Evolutionary conservation across 1,139 yeast species (phyloP).

Genomic region (Martiniozyma asiatica): DNA sequence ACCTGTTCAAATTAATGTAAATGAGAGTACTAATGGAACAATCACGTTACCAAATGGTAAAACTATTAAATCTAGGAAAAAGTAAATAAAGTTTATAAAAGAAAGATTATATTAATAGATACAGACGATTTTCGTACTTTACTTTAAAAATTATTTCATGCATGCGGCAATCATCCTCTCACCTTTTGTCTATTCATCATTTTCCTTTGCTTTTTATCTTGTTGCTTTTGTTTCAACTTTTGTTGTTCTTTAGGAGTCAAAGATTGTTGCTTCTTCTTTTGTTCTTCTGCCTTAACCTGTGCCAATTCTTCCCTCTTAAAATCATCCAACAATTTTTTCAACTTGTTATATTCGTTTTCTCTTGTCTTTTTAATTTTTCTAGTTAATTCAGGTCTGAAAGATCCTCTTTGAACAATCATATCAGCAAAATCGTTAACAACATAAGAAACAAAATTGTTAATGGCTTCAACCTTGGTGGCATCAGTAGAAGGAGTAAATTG

Average conservation of each 20-base stretch:
- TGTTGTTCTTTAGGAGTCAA: slow-evolving; percentile 63
- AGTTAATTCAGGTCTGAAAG: slow-evolving; percentile 55
- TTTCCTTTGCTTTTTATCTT: slow-evolving; percentile 27
- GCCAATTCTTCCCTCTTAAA: slow-evolving; percentile 57
- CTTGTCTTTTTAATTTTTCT: slow-evolving; percentile 62
- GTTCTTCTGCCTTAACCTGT: slow-evolving; percentile 56
- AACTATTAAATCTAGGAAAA: too few species aligned
- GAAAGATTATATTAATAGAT: too few species aligned
- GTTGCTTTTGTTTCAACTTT: slow-evolving; percentile 62
- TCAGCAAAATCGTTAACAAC: slow-evolving; percentile 23
- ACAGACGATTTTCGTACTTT: too few species aligned
- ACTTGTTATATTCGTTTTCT: slow-evolving; percentile 54
- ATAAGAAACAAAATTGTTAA: slow-evolving; percentile 28
- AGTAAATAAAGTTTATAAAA: background rate
- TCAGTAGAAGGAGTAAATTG: slow-evolving; percentile 38
- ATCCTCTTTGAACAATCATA: slow-evolving; percentile 23
- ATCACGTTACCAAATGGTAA: background rate
- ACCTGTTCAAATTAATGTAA: too few species aligned
- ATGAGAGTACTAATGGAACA: too few species aligned
- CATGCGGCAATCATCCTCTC: slow-evolving; percentile 16
- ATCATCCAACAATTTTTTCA: slow-evolving; percentile 47
- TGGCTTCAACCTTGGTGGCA: slow-evolving; percentile 33
- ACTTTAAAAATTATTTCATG: background rate
- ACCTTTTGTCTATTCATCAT: slow-evolving; percentile 22
- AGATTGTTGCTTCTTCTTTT: slow-evolving; percentile 47